Base-by-base conservation (phyloP, 108 stramenopile species). In the Aurantiochytrium sp. region DNA sequence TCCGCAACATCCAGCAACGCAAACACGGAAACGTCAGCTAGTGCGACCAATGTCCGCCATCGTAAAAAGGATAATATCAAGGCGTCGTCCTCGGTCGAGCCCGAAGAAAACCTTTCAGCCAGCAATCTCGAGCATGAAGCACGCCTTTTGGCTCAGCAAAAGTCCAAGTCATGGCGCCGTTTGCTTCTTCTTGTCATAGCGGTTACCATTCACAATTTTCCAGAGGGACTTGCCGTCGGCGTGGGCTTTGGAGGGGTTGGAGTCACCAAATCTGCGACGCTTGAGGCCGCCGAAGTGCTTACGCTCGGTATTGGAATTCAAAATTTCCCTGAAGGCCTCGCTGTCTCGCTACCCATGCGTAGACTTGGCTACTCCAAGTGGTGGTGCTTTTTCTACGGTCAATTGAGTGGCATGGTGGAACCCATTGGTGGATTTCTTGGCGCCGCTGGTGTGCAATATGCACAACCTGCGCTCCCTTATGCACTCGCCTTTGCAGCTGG, bases 401-500 rank as follows among this genome's bases (percentile, higher is more conserved):
- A 90, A 51, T 42, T 90, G 5, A 59, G 35, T 5, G 89, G 89
- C 16, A 45, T 87, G 58, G 89, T 90, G 12, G 72, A 90, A 53
- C 89, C 89, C 5, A n/a, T 90, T 28, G 83, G 72, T 4, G 89
- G 89, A 12, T 4, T 90, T 5, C 49, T 88, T 6, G 89, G 89
- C 42, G 89, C 89, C 5, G 76, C 83, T 5, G 73, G 19, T 16
- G 89, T 90, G 19, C 45, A 28, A 5, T 14, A 47, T 10, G 89
- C 72, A 4, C 43, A 87, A 58, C 72, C 72, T 3, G n/a, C 43
- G 14, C 87, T 90, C 28, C 89, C 89, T 5, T 90, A 87, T 58
- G 89, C 89, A 14, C 87, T 90, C 4, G 89, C 87, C 45, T 90
- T 90, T 83, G 89, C 89, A 58, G 72, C 87, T 5, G 89, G 72